Evolutionary conservation across 257 asterid species (phyloP), one percentile per base, ranked within the genome.

Genomic region (Avicennia marina): DNA sequence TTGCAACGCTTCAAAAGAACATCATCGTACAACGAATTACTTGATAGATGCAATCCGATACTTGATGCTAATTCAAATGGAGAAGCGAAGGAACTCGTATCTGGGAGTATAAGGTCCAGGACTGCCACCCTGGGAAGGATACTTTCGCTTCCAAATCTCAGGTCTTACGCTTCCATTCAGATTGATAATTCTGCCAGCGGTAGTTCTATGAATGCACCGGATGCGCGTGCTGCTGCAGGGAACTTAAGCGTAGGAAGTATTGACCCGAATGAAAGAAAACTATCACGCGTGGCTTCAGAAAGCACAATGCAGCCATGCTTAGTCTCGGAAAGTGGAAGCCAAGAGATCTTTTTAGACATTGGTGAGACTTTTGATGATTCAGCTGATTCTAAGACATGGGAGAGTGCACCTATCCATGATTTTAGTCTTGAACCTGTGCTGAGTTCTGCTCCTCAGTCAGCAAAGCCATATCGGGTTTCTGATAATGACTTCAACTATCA

Each of bases 141-240:
- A 55, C 84, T 66, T 52, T 87, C 98, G 0, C 75, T 81, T 48
- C 96, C 91, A 15, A 88, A 85, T 65, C 85, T 90, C 36, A 83
- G 91, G 57, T 67, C 81, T 12, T 74, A 74, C 64, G 61, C 86
- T 3, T 75, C 66, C 31, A 68, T 74, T 24, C 77, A 63, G 0
- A 50, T 55, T 7, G 86, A 81, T 9, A 89, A 80, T 62, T 65
- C 75, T 49, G n/a, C n/a, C n/a, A 41, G 46, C 29, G 40, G 38
- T 22, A 56, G 64, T 41, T 60, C 69, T 32, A 34, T 26, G 3
- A 58, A 59, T 17, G 57, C 66, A 22, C 20, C 63, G 1, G 57
- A 36, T 11, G 53, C 40, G 33, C 38, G n/a, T n/a, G n/a, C 34
- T 26, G 22, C 17, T 40, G 48, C 57, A 3, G 60, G 31, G n/a